phyloP scores from a whole-genome alignment of 1,139 yeast species.

The Hyphopichia wangnamkhiaoensis region DNA sequence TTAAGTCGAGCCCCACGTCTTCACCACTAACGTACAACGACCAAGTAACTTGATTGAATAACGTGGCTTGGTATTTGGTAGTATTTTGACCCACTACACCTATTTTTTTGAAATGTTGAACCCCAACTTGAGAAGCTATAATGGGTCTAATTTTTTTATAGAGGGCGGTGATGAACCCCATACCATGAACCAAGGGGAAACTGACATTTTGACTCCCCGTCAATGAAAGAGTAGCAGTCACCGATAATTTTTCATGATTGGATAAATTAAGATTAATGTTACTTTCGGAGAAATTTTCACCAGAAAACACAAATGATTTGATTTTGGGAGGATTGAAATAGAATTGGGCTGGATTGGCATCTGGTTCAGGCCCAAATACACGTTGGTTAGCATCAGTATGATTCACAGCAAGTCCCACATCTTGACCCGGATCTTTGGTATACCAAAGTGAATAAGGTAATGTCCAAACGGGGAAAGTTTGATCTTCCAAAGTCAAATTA shows the following conservation, averaged over 20 bases:
- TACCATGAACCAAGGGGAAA: constrained; percentile 53
- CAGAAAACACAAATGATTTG: constrained; percentile 43
- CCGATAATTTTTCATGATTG: constrained; percentile 38
- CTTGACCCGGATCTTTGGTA: constrained; percentile 39
- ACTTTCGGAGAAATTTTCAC: constrained; percentile 24
- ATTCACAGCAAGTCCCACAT: constrained; percentile 43
- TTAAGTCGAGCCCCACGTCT: constrained; percentile 40
- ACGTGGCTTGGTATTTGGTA: constrained; percentile 31
- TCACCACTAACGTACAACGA: constrained; percentile 36
- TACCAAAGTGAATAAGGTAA: constrained; percentile 50
- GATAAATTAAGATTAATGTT: constrained; percentile 23
- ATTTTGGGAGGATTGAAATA: constrained; percentile 50
- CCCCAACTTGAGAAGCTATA: constrained; percentile 64
- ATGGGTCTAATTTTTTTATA: constrained; percentile 57
- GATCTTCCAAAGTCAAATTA: constrained; percentile 45
- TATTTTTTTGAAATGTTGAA: constrained; percentile 41
- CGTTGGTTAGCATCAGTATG: constrained; percentile 44
- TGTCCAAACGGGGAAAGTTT: constrained; percentile 49
- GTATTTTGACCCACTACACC: constrained; percentile 16
- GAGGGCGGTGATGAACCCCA: constrained; percentile 69
- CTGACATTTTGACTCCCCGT: constrained; percentile 20
- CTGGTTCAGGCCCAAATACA: constrained; percentile 48
- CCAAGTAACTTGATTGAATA: constrained; percentile 47
- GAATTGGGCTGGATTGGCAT: constrained; percentile 38
- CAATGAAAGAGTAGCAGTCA: constrained; percentile 24